Evolutionary conservation across 2,329 filamentous ascomycete genomes (phyloP).

Genomic region (Alternaria sp.): DNA sequence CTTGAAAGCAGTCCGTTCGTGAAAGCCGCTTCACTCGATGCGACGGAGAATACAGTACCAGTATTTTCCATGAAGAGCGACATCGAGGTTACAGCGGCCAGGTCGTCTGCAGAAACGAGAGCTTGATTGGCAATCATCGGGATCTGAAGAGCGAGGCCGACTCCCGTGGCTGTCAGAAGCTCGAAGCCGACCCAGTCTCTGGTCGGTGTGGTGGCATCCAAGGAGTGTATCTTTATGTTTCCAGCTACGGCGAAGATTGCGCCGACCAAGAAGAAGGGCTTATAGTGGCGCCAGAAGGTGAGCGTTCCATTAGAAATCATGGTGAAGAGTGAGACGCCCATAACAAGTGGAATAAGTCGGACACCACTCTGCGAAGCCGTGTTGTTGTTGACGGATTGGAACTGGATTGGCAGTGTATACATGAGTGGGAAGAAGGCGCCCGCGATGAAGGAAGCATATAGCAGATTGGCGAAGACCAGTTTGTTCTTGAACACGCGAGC

Average conservation of each 20-base stretch:
- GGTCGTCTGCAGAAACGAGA: constrained; percentile 43
- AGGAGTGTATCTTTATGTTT: constrained; percentile 39
- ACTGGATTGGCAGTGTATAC: constrained; percentile 38
- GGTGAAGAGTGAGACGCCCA: constrained; percentile 36
- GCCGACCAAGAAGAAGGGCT: constrained; percentile 50
- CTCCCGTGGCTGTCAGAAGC: constrained; percentile 52
- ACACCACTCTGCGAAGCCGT: constrained; percentile 36
- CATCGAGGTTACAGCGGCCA: constrained; percentile 50
- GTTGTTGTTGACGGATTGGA: constrained; percentile 34
- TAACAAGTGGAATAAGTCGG: constrained; percentile 35
- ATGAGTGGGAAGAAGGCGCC: constrained; percentile 38
- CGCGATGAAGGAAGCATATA: constrained; percentile 33
- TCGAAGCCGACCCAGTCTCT: constrained; percentile 58
- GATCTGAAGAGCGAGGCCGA: constrained; percentile 53
- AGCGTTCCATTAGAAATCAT: constrained; percentile 33
- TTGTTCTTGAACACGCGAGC: constrained; percentile 27
- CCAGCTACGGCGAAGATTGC: constrained; percentile 30
- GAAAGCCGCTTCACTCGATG: constrained; percentile 53
- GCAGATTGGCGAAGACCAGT: constrained; percentile 20
- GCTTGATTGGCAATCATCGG: constrained; percentile 52
- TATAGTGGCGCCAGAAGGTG: constrained; percentile 49
- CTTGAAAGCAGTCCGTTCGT: constrained; percentile 47
- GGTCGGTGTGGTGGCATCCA: constrained; percentile 45
- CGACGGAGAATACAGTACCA: constrained; percentile 53
- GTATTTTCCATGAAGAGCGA: constrained; percentile 53